Conservation (phyloP, 1,284 basidiomycete species). For the Cutaneotrichosporon mucoides region DNA sequence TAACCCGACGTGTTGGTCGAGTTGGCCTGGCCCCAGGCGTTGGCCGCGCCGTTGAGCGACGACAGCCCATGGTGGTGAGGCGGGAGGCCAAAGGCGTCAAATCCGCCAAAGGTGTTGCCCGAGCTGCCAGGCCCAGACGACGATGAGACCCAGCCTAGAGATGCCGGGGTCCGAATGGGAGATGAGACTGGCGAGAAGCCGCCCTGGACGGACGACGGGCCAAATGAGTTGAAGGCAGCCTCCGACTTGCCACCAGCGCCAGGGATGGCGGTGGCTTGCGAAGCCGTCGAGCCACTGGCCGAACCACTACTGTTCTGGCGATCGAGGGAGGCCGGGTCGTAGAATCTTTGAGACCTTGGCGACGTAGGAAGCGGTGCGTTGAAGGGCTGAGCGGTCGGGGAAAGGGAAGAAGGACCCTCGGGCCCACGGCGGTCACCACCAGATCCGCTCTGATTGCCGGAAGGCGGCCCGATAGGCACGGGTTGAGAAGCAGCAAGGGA, state of each 20-base stretch:
- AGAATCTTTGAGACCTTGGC: conserved; percentile 38
- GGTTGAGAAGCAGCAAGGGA: conserved; percentile 12
- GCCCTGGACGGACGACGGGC: conserved; percentile 12
- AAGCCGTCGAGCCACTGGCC: neutral
- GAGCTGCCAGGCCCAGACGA: conserved; percentile 12
- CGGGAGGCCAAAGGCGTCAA: conserved; percentile 22
- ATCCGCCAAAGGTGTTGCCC: conserved; percentile 11
- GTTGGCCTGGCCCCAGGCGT: conserved; percentile 27
- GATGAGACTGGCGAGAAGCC: conserved; percentile 38
- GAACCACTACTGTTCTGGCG: conserved; percentile 1
- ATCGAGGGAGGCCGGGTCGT: conserved; percentile 1
- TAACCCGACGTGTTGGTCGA: conserved; percentile 8
- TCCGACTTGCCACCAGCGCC: conserved; percentile 7
- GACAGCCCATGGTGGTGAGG: conserved; percentile 12
- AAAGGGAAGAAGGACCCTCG: conserved; percentile 30
- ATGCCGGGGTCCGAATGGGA: conserved; percentile 39
- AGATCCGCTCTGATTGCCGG: conserved; percentile 7
- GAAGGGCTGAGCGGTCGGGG: conserved; percentile 46
- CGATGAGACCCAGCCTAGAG: conserved; percentile 34
- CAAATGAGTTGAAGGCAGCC: conserved; percentile 14
- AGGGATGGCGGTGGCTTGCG: conserved; percentile 1
- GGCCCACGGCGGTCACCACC: conserved; percentile 5
- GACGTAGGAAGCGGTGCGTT: conserved; percentile 33
- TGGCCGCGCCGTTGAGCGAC: conserved; percentile 34
- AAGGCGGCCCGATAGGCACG: conserved; percentile 12